phyloP scores from a whole-genome alignment of 306 rosid species.

The Dicorynia guianensis region DNA sequence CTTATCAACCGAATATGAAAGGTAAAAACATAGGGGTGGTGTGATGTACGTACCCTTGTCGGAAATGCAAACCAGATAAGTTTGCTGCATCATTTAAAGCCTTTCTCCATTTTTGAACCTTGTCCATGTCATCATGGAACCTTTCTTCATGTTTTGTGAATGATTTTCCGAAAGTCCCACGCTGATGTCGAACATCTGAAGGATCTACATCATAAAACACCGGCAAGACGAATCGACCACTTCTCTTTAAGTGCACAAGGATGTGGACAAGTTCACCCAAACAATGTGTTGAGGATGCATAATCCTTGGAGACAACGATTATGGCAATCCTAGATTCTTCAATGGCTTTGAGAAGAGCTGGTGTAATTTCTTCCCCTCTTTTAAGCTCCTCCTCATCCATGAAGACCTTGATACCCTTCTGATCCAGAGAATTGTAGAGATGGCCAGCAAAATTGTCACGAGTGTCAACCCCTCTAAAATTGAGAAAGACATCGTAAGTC shows the following conservation, averaged over 20 bases:
- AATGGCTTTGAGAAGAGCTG: slow-evolving; percentile 12
- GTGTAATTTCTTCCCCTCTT: neutral
- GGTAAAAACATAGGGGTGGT: neutral
- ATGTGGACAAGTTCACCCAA: slow-evolving; percentile 38
- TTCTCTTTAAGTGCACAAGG: neutral
- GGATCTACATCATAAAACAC: slow-evolving; percentile 18
- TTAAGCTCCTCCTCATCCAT: slow-evolving; percentile 29
- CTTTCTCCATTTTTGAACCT: slow-evolving; percentile 1
- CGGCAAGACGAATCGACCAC: neutral
- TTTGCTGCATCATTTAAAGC: slow-evolving; percentile 8
- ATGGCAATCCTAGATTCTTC: slow-evolving; percentile 25
- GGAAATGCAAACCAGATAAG: neutral
- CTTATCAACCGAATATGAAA: neutral
- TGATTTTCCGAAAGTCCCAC: neutral
- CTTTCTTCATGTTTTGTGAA: neutral
- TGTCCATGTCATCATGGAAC: neutral
- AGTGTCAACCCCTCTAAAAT: slow-evolving; percentile 33
- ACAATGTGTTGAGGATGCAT: slow-evolving; percentile 24
- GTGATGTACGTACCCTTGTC: neutral
- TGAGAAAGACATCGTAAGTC: slow-evolving; percentile 36
- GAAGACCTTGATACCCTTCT: slow-evolving; percentile 20
- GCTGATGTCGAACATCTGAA: neutral
- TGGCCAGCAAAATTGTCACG: slow-evolving; percentile 12
- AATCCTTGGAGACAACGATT: neutral
- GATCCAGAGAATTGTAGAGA: slow-evolving; percentile 20